Percentiles rank a stretch among this genome's conserved stretches.
Conservation (phyloP, 306 rosid genomes). For the Cucurbita pepo region DNA sequence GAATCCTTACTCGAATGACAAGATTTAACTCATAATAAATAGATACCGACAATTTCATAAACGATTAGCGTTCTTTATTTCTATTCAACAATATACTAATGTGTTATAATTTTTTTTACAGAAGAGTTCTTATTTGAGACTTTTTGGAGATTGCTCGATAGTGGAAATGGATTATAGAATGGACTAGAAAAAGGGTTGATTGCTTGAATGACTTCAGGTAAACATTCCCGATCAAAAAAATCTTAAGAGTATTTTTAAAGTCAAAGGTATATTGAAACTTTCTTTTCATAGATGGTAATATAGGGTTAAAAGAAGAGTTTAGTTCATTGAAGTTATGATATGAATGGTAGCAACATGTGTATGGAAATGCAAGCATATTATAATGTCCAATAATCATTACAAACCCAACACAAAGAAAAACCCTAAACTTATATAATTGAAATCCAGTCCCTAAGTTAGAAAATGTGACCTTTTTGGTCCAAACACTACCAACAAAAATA, state of each 20-base stretch:
- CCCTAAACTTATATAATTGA: not conserved
- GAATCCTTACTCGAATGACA: not conserved
- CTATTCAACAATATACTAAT: not conserved
- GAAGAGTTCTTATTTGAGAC: not conserved
- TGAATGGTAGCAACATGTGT: not conserved
- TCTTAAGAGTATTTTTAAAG: no score
- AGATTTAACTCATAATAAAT: not conserved
- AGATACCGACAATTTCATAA: not conserved
- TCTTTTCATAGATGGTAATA: no score
- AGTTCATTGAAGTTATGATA: not conserved
- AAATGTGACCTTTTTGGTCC: not conserved
- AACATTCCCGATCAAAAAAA: no score
- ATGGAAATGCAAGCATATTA: not conserved
- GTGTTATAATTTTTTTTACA: not conserved
- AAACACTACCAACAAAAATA: not conserved
- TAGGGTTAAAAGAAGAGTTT: not conserved
- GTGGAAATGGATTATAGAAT: not conserved
- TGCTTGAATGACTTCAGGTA: not conserved
- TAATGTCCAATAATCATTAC: not conserved
- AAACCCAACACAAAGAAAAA: not conserved
- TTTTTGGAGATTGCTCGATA: not conserved
- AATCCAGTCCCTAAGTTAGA: not conserved
- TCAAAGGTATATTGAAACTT: no score
- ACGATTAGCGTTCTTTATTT: not conserved
- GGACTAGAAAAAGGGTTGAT: not conserved